Evolutionary conservation across 2,329 filamentous ascomycete species (phyloP), one percentile per base, ranked within the genome.

Genomic region (Claviceps cyperi): DNA sequence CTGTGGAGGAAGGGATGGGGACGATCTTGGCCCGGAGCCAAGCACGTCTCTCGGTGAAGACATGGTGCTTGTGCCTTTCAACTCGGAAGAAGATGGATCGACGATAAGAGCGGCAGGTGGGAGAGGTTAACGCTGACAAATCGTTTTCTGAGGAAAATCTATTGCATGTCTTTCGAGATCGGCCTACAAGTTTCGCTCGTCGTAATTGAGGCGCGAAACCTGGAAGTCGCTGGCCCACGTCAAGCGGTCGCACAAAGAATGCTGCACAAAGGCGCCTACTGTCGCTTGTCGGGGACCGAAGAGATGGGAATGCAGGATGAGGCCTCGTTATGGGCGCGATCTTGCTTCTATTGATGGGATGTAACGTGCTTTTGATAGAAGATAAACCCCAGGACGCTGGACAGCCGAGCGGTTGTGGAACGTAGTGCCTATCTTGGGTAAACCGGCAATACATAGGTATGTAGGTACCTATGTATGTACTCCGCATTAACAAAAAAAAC

Each of bases 1-100:
- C 38, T 66, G 68, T 45, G 67, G 62, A 13, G 75, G 73, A 39
- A 66, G 62, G 5, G 74, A 70, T 32, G 77, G 78, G 1, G 72
- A 71, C 4, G 74, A 67, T 50, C 61, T 68, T 56, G 53, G 67
- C 60, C 53, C 64, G 62, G 56, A 66, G 54, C 62, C 69, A 60
- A 58, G 57, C 52, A 57, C 57, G 56, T 64, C 62, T 61, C 63
- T 62, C 58, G 69, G 60, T 55, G 67, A 63, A 56, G 65, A 58
- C 67, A 69, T 69, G 39, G 11, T 40, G 15, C 19, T 41, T n/a
- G 37, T 22, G 17, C 17, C 15, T 22, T 36, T 15, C 28, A 17
- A 36, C 32, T 44, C 9, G 43, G 17, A 11, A 14, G 17, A 32
- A 4, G 32, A 17, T 3, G 21, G 40, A 4, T n/a, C 32, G 40